phyloP scores from a whole-genome alignment of 1,139 yeast genomes.

The Suhomyces chickasaworum region DNA sequence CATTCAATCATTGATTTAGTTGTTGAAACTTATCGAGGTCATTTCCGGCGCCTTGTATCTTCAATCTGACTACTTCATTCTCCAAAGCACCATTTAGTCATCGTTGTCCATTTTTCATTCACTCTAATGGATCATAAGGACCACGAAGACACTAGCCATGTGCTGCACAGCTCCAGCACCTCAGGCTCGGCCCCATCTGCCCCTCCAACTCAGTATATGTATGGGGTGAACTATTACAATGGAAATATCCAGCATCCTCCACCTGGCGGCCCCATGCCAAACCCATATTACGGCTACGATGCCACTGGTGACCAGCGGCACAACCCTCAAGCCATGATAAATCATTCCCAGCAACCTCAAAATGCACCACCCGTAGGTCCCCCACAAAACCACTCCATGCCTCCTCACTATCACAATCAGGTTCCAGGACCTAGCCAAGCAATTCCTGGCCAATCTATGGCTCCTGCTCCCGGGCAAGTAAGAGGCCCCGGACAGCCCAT shows the following conservation, averaged over 20 bases:
- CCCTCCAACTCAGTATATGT: slow-evolving; percentile 6
- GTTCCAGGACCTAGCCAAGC: neutral
- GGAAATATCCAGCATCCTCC: neutral
- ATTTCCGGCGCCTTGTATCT: too few relatives aligned
- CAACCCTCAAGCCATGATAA: neutral
- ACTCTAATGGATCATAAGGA: slow-evolving; percentile 4
- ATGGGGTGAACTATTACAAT: slow-evolving; percentile 10
- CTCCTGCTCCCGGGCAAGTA: neutral
- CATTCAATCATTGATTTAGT: too few relatives aligned
- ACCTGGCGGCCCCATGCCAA: neutral
- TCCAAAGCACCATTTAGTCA: too few relatives aligned
- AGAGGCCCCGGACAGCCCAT: neutral
- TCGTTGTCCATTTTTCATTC: neutral
- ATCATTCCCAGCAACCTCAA: neutral
- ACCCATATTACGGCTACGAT: slow-evolving; percentile 5
- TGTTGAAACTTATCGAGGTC: too few relatives aligned
- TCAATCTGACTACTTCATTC: too few relatives aligned
- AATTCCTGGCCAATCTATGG: neutral
- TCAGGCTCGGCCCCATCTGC: slow-evolving; percentile 1
- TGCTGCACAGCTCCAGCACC: slow-evolving; percentile 6
- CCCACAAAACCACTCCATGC: neutral
- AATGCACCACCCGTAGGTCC: neutral
- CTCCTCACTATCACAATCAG: neutral
- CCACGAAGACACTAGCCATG: slow-evolving; percentile 2
- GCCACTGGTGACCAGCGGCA: neutral